Percentiles rank a stretch among this genome's conserved stretches.
phyloP scores from a whole-genome alignment of 805 yeast species.

The Wickerhamiella azyma region DNA sequence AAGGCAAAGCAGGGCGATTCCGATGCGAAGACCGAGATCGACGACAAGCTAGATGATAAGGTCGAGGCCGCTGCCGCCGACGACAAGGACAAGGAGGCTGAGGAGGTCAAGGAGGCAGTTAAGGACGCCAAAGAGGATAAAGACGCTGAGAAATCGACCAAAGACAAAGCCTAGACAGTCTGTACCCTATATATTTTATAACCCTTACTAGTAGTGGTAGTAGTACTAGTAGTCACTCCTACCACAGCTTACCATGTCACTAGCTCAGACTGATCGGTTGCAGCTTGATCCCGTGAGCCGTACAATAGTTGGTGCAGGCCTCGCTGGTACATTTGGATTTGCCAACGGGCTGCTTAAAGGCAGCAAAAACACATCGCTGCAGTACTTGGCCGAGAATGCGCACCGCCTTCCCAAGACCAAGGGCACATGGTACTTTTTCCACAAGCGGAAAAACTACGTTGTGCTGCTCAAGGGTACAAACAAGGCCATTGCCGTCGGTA shows the following conservation, averaged over 20 bases:
- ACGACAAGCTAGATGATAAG: constrained; percentile 11
- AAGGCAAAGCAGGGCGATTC: too few species aligned
- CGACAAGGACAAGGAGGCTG: constrained; percentile 17
- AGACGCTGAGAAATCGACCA: not conserved
- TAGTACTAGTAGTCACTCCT: too few species aligned
- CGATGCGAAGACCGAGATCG: not conserved
- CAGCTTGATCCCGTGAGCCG: constrained; percentile 1
- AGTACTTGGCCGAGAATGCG: constrained; percentile 65
- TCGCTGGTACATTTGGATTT: constrained; percentile 19
- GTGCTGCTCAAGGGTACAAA: constrained; percentile 44
- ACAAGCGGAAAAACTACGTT: constrained; percentile 68
- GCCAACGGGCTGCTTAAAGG: constrained; percentile 46
- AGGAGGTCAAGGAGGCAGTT: constrained; percentile 15
- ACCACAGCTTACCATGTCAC: not conserved
- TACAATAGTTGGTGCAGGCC: not conserved
- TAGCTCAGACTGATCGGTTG: not conserved
- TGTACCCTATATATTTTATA: too few species aligned
- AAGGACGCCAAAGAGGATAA: constrained; percentile 9
- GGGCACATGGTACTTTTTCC: constrained; percentile 83
- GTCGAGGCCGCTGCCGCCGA: constrained; percentile 8
- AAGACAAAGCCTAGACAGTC: not conserved
- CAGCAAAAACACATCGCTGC: constrained; percentile 38
- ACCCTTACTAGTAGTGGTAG: too few species aligned
- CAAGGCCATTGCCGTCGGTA: constrained; percentile 33
- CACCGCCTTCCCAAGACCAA: constrained; percentile 64